Percentiles rank a stretch among this genome's conserved stretches.
phyloP scores from a whole-genome alignment of 2,329 filamentous ascomycete genomes.

The Ascochyta pisi region DNA sequence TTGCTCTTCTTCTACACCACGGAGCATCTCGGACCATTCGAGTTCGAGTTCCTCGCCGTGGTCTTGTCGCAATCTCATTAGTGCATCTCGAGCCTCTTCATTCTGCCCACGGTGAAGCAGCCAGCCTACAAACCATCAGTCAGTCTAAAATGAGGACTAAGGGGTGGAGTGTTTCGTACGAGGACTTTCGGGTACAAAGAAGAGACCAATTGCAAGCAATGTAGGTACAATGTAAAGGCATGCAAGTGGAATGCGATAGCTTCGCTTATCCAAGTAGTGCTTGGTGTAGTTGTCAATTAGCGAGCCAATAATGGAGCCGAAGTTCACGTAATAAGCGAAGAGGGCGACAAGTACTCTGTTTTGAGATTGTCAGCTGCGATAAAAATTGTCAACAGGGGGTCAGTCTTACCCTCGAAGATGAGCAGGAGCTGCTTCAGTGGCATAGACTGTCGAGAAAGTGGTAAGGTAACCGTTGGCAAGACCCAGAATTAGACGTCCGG shows the following conservation, averaged over 20 bases:
- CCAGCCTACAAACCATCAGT: slow-evolving; percentile 43
- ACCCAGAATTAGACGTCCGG: slow-evolving; percentile 52
- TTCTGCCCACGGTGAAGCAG: slow-evolving; percentile 29
- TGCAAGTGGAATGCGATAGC: slow-evolving; percentile 56
- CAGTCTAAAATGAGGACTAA: neutral
- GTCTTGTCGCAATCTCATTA: slow-evolving; percentile 29
- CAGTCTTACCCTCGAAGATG: slow-evolving; percentile 37
- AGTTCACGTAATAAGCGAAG: slow-evolving; percentile 59
- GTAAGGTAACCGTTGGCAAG: slow-evolving; percentile 56
- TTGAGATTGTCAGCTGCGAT: neutral
- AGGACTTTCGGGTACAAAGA: slow-evolving; percentile 46
- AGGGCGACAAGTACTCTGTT: slow-evolving; percentile 51
- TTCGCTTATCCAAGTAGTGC: slow-evolving; percentile 23
- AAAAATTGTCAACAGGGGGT: neutral
- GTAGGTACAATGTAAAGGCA: slow-evolving; percentile 61
- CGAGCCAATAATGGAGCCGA: slow-evolving; percentile 57
- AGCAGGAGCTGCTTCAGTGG: slow-evolving; percentile 51
- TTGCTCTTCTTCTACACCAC: slow-evolving; percentile 38
- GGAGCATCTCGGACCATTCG: slow-evolving; percentile 38
- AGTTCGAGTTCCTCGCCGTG: slow-evolving; percentile 28
- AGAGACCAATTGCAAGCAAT: slow-evolving; percentile 51
- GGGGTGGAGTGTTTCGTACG: slow-evolving; percentile 6
- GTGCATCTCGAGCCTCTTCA: slow-evolving; percentile 23
- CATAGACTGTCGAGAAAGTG: slow-evolving; percentile 60
- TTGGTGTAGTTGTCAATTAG: slow-evolving; percentile 41